Base-by-base conservation (phyloP, 306 rosid genomes). In the Vigna angularis region DNA sequence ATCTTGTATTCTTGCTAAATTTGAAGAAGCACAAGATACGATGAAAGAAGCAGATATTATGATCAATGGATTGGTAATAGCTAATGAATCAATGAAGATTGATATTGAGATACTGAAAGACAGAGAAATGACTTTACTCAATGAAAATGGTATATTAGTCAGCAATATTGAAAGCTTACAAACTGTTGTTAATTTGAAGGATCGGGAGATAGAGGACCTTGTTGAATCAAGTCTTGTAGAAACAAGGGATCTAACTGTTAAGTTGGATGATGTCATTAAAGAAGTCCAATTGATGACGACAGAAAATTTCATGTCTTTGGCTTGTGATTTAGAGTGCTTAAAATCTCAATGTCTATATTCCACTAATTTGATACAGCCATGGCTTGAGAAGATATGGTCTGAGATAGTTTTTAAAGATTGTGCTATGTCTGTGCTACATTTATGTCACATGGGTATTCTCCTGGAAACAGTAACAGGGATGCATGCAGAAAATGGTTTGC, bases 321-420 rank as follows among this genome's bases (percentile, higher is more conserved):
- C 86, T 78, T 62, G 81, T 9, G 98, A 95, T 76, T 74, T 95
- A 52, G 77, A 79, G 44, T 53, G 79, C 73, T 42, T 89, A 70
- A 89, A 89, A 88, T 85, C 93, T 79, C 82, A 84, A 40, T 78
- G 88, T 73, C 78, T 78, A 38, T 78, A 84, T 78, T 86, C 92
- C 73, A 87, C 88, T 14, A 92, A 83, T 82, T 83, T 75, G 55
- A 87, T 91, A n/a, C 79, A 70, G 61, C 89, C 92, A 64, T 90
- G 92, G 90, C 89, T 95, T 75, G 98, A 91, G 86, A 83, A 86
- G 40, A 80, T 92, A 66, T 95, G 98, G 97, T 95, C 97, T 52
- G 93, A 91, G 81, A 91, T 91, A 56, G 85, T 95, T 88, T 82
- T 72, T 58, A 95, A 92, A 84, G 98, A 92, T 52, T 92, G 90